A percentile compares a stretch with the other conserved stretches of the same genome.
These are phyloP conservation scores for Aspergillus ellipticus DNA, from an alignment of 495 filamentous ascomycete species.

Conservation along the genomic window DNA sequence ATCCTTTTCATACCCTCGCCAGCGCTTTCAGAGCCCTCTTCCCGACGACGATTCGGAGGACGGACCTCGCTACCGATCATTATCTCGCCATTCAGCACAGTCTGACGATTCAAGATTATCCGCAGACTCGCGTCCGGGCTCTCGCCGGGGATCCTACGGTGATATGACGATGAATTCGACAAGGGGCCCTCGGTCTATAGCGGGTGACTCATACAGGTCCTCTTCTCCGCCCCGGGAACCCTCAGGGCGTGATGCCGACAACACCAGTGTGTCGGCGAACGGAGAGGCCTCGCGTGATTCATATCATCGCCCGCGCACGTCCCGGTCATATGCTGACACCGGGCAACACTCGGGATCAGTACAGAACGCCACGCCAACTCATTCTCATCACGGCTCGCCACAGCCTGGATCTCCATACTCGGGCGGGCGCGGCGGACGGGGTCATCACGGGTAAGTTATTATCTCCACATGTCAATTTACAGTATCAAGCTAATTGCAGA, in stretches of 20 bases:
- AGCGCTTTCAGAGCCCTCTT: slow-evolving; percentile 27
- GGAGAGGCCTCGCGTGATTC: slow-evolving; percentile 28
- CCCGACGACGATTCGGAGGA: slow-evolving; percentile 27
- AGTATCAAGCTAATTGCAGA: slow-evolving; percentile 19
- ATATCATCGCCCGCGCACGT: slow-evolving; percentile 26
- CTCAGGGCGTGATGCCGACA: slow-evolving; percentile 33
- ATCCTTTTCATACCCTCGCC: slow-evolving; percentile 25
- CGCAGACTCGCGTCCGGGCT: slow-evolving; percentile 21
- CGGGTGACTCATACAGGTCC: slow-evolving; percentile 26
- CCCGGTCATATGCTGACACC: slow-evolving; percentile 38
- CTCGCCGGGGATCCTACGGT: slow-evolving; percentile 20
- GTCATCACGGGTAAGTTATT: slow-evolving; percentile 55
- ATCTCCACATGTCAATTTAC: slow-evolving; percentile 8
- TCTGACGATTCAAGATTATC: slow-evolving; percentile 34
- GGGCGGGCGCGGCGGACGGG: slow-evolving; percentile 53
- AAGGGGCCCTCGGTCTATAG: slow-evolving; percentile 24
- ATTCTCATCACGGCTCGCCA: slow-evolving; percentile 65
- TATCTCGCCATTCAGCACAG: slow-evolving; percentile 32
- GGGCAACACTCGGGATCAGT: slow-evolving; percentile 56
- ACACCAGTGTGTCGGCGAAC: slow-evolving; percentile 18
- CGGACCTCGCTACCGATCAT: slow-evolving; percentile 31
- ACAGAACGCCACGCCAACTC: slow-evolving; percentile 53
- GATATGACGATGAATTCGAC: slow-evolving; percentile 31
- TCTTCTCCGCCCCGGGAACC: slow-evolving; percentile 39
- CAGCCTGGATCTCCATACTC: slow-evolving; percentile 62